Evolutionary conservation across 1,284 basidiomycete species (phyloP).

Genomic region (Trichosporon sp.): DNA sequence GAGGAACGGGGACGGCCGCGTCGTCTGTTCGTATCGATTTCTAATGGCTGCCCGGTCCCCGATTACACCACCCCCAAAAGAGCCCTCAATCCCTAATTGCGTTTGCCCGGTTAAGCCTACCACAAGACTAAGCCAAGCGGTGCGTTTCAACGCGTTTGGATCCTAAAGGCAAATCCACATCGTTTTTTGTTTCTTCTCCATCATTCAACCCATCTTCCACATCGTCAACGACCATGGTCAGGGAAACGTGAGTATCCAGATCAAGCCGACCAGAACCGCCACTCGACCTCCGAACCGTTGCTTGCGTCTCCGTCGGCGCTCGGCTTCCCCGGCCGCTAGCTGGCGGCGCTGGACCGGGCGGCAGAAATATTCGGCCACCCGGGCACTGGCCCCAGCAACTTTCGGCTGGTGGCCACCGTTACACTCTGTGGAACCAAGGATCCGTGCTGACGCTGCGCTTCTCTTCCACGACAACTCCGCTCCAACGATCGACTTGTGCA

Average conservation of each 20-base stretch:
- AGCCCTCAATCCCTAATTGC: slow-evolving; percentile 18
- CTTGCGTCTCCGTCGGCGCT: neutral
- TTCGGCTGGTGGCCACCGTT: neutral
- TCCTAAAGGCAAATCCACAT: slow-evolving; percentile 15
- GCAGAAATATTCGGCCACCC: slow-evolving; percentile 13
- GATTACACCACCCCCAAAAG: slow-evolving; percentile 4
- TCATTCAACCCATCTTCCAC: slow-evolving; percentile 12
- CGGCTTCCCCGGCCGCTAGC: neutral
- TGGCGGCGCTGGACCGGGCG: slow-evolving; percentile 1
- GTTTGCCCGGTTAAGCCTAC: neutral
- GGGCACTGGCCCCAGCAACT: neutral
- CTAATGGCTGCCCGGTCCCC: neutral
- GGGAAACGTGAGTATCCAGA: slow-evolving; percentile 55
- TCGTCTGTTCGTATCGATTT: neutral
- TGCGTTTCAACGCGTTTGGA: slow-evolving; percentile 15
- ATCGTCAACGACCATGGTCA: slow-evolving; percentile 50
- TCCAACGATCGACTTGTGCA: neutral
- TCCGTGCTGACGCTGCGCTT: slow-evolving; percentile 22
- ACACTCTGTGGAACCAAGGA: neutral
- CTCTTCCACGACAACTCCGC: neutral
- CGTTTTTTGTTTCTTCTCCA: slow-evolving; percentile 22
- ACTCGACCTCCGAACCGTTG: neutral
- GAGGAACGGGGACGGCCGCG: slow-evolving; percentile 10
- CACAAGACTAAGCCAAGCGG: neutral
- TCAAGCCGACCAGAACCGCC: neutral